Evolutionary conservation across 164 flowering plant species (phyloP), one percentile per base, ranked within the genome.

Genomic region (Sextonia rubra): DNA sequence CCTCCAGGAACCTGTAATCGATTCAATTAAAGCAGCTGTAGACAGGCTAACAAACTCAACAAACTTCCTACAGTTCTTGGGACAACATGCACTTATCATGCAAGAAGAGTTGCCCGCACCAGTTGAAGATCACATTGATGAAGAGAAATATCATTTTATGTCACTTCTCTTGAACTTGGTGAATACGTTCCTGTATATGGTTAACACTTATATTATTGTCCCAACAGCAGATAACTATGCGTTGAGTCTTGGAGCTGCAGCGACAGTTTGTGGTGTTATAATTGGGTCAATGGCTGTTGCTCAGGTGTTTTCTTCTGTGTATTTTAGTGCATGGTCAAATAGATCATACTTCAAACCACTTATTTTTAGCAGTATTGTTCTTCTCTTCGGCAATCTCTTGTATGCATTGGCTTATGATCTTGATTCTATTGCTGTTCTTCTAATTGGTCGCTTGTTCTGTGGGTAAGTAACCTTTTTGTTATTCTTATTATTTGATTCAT

Each of bases 261-360:
- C 88, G 67, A 85, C 88, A 74, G 84, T 85, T 69, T 87, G 90
- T 87, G 90, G 88, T 62, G 83, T 77, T 56, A 79, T 87, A 49
- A 85, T 87, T 77, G 90, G 90, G 72, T 77, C 88, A 25, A 87
- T 87, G 90, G 90, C 90, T 47, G 86, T 87, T 64, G 87, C 90
- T 9, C 90, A 87, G 76, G 81, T 87, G 73, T 82, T 85, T 70
- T 83, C 88, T 66, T 85, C 90, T 17, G 90, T 87, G 22, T 87
- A 87, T 78, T 87, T 85, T 60, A 87, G 90, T 73, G 90, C 90
- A 62, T 87, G 90, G 90, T 87, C 90, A 69, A 87, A 87, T 76
- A 87, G 76, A 74, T 87, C 90, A 37, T 87, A 87, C 81, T 80
- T 82, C 78, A 85, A 76, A 64, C 90, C 90, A 70, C 90, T 87